Evolutionary conservation across 352 stramenopile species (phyloP), one percentile per base, ranked within the genome.

Genomic region (Phytophthora pistaciae): DNA sequence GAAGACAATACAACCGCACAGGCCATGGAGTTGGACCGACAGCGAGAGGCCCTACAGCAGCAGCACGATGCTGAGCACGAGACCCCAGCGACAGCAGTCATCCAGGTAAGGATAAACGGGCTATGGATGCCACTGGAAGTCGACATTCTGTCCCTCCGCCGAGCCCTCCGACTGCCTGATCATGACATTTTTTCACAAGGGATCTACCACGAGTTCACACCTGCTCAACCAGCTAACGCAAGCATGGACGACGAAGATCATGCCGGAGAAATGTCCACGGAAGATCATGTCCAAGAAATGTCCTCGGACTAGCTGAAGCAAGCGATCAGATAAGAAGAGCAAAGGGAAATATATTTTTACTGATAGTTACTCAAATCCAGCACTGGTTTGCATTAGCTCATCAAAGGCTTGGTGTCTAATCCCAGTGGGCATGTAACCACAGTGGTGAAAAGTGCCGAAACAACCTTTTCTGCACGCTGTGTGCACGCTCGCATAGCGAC

Each of bases 121-220:
- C 1, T 64, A 27, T 70, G 44, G 46, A 48, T 70, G 20, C 56
- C 48, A 31, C 10, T 71, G 56, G 53, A 55, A 49, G n/a, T 65
- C 3, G 36, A 65, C 27, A 42, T 62, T 10, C 8, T 46, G n/a
- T 60, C 36, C 4, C 50, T 67, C 5, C 49, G 60, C 13, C 13
- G 49, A 21, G 33, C 48, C 20, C 29, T 66, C 13, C n/a, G 60
- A 3, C 38, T 67, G 25, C 63, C 31, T 1, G 21, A 64, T 10
- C 63, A 64, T 46, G 42, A 60, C 27, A 60, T 60, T 16, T 66
- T 66, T 20, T 25, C 48, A 23, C 11, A 13, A 10, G 60, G 60
- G 5, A 54, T 66, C 16, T 66, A 21, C 11, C 49, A 55, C 8
- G 31, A 53, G 36, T 66, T 66, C 23, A 66, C 60, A 1, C 60